phyloP scores from a whole-genome alignment of 2,329 filamentous ascomycete genomes.

The Paracoccidioides brasiliensis region DNA sequence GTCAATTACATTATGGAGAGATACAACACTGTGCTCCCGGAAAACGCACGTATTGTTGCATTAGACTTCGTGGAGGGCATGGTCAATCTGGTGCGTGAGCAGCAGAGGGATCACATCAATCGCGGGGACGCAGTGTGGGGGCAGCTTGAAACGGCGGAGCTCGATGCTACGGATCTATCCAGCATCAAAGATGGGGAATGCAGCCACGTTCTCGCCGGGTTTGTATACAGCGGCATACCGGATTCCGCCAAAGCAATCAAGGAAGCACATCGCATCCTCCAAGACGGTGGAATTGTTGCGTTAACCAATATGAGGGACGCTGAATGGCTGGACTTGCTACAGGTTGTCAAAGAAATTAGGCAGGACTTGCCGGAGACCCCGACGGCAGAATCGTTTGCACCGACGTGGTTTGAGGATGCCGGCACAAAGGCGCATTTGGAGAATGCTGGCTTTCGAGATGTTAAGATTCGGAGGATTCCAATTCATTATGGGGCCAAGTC shows the following conservation, averaged over 20 bases:
- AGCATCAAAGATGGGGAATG: neutral
- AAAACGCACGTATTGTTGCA: neutral
- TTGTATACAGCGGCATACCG: neutral
- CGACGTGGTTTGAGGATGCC: neutral
- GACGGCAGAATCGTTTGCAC: neutral
- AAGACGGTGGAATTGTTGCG: neutral
- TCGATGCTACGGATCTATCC: neutral
- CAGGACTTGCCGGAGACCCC: neutral
- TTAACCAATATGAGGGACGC: neutral
- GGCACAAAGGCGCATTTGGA: neutral
- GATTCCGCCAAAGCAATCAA: neutral
- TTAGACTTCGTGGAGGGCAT: conserved; percentile 2
- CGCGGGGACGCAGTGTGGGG: neutral
- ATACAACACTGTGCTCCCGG: neutral
- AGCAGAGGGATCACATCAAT: neutral
- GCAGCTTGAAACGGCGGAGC: neutral
- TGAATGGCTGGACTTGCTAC: neutral
- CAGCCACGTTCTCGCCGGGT: neutral
- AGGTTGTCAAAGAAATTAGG: neutral
- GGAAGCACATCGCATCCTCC: neutral
- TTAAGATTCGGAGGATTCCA: neutral
- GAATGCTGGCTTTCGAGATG: conserved; percentile 1
- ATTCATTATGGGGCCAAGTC: neutral
- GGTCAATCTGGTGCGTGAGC: neutral
- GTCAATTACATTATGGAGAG: neutral